Percentiles rank a stretch among this genome's conserved stretches.
Evolutionary conservation across 768 basidiomycete genomes (phyloP).

Genomic region (Trametes elegans): DNA sequence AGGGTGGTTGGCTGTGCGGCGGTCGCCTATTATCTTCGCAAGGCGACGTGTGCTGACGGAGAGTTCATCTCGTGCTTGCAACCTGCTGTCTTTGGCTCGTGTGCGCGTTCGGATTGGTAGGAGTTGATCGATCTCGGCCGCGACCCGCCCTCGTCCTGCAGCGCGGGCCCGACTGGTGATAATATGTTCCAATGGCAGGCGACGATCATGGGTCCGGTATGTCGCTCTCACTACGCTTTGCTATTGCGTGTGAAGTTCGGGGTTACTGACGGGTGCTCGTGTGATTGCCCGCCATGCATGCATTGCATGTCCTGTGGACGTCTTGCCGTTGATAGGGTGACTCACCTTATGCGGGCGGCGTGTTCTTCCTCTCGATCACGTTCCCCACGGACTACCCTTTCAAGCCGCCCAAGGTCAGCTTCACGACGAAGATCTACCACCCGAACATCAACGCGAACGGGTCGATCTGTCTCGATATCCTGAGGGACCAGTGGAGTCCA

Average conservation of each 20-base stretch:
- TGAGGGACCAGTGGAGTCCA: constrained; percentile 99
- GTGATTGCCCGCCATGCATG: constrained; percentile 23
- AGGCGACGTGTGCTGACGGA: not conserved
- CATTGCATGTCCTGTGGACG: constrained; percentile 3
- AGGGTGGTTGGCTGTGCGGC: constrained; percentile 8
- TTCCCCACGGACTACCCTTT: constrained; percentile 99
- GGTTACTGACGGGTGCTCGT: constrained; percentile 7
- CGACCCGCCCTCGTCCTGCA: constrained; percentile 99
- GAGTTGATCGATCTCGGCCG: constrained; percentile 99
- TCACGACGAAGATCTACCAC: constrained; percentile 99
- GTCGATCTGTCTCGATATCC: constrained; percentile 96
- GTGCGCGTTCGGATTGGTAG: constrained; percentile 40
- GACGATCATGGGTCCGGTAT: constrained; percentile 98
- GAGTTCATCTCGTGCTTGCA: not conserved
- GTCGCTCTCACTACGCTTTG: constrained; percentile 32
- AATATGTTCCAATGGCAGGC: constrained; percentile 99
- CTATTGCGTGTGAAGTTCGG: constrained; percentile 7
- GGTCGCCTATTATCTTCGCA: not conserved
- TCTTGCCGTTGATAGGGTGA: constrained; percentile 62
- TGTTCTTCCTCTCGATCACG: constrained; percentile 94
- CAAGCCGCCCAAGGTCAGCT: constrained; percentile 99
- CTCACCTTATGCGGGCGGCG: constrained; percentile 97
- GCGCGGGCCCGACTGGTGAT: constrained; percentile 95
- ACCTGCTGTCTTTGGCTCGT: not conserved
- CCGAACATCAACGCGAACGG: constrained; percentile 99